Conservation (phyloP, 257 asterid genomes). For the Capsicum baccatum region DNA sequence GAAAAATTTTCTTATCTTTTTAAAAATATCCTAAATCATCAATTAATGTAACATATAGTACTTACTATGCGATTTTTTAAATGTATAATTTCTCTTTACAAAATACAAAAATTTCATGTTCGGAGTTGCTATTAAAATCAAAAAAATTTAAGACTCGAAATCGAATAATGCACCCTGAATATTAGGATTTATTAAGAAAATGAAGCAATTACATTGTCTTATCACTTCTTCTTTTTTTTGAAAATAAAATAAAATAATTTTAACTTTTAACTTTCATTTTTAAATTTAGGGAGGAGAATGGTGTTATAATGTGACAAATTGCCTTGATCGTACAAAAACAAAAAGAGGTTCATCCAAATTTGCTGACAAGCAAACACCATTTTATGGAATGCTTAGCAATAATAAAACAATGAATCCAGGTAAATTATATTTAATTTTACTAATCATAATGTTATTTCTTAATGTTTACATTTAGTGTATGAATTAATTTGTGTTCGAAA, state of each 20-base stretch:
- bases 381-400: slow-evolving; percentile 23
- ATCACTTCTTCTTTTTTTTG: too few relatives aligned
- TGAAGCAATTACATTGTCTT: too few relatives aligned
- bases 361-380: background rate
- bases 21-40: too few relatives aligned
- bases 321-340: background rate
- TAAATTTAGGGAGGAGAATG: slow-evolving; percentile 32
- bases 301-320: slow-evolving; percentile 12
- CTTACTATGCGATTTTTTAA: too few relatives aligned
- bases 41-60: too few relatives aligned
- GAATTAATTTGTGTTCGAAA: background rate
- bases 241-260: too few relatives aligned
- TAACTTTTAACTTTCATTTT: background rate
- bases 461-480: background rate
- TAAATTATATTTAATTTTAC: background rate
- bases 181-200: too few relatives aligned
- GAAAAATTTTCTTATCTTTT: background rate
- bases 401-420: slow-evolving; percentile 27
- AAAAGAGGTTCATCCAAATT: slow-evolving; percentile 29
- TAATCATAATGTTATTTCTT: background rate
- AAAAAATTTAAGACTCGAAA: background rate
- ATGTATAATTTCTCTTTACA: too few relatives aligned
- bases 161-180: too few relatives aligned
- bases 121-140: too few relatives aligned
- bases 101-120: too few relatives aligned